Evolutionary conservation across 176 grass and related monocot species (phyloP), one percentile per base, ranked within the genome.

Genomic region (Pharus latifolius): DNA sequence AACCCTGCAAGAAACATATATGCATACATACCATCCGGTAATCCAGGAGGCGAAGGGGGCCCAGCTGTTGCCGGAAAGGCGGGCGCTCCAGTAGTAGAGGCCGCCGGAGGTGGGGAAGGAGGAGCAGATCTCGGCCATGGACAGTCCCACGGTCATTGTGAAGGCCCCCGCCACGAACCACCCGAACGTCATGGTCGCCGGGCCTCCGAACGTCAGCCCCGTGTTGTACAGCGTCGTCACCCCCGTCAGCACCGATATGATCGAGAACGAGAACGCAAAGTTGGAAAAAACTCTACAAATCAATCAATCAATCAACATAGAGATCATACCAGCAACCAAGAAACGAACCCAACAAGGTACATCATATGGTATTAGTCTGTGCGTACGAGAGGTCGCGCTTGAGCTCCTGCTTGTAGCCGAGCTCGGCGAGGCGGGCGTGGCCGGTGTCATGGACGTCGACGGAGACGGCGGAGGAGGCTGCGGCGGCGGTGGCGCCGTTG

Each of bases 91-190:
- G 83, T 88, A 98, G 84, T 97, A 97, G 51, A 97, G 82, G 0
- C 93, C 93, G 8, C 89, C 93, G 7, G 93, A 97, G 22, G 93
- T 98, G 0, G 94, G 94, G 82, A 80, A 98, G n/a, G 94, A 87
- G 17, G 94, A 98, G 77, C 94, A 98, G 27, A 98, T 85, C 87
- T 98, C 94, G 46, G 83, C 94, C 94, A 98, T 98, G 60, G 89
- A 88, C 11, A 85, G 49, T 0, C 89, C 94, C 1, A 98, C 86
- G 2, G 72, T 20, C 83, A 98, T 85, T 55, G 86, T 93, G 84
- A 98, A 98, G 31, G 67, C 64, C 13, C 94, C 89, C 8, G 94
- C 81, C 20, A 88, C 75, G 78, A 92, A 88, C 94, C 94, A 98
- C 10, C 89, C 94, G 49, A 74, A 98, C n/a, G 84, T 88, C 75